Evolutionary conservation across 106 monocot species (phyloP).

Genomic region (Narthecium ossifragum): DNA sequence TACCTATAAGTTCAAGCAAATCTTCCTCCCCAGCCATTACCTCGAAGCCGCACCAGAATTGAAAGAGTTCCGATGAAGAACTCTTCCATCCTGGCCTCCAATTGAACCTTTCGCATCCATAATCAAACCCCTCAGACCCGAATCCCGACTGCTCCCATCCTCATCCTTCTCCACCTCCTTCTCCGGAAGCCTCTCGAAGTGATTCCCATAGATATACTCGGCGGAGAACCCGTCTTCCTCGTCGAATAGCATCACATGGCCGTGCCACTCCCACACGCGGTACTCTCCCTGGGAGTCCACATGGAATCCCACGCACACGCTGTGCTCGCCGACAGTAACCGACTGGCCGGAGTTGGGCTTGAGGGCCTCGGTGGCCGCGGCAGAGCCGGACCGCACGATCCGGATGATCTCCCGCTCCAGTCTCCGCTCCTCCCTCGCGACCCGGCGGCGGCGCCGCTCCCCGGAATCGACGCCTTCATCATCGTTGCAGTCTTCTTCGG

Average conservation of each 20-base stretch:
- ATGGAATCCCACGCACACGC: constrained; percentile 82
- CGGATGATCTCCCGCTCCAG: constrained; percentile 83
- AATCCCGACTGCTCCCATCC: constrained; percentile 19
- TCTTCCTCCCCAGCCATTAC: not conserved
- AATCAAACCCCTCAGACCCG: constrained; percentile 77
- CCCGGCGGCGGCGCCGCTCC: constrained; percentile 18
- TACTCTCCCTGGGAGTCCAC: constrained; percentile 61
- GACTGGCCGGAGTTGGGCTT: constrained; percentile 96
- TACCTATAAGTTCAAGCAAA: not conserved
- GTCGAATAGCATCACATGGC: constrained; percentile 88
- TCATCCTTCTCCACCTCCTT: constrained; percentile 15
- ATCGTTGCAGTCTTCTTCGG: constrained; percentile 11
- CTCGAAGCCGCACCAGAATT: not conserved
- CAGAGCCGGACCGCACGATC: constrained; percentile 53
- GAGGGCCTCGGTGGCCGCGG: constrained; percentile 36
- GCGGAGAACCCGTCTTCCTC: constrained; percentile 77
- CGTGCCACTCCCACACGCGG: constrained; percentile 96
- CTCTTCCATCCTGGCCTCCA: constrained; percentile 15
- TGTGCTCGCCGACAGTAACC: constrained; percentile 70
- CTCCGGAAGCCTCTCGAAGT: constrained; percentile 59
- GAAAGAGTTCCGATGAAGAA: constrained; percentile 39
- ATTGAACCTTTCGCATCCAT: constrained; percentile 21
- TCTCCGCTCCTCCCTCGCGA: constrained; percentile 76
- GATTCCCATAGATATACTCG: constrained; percentile 89
- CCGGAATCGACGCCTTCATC: not conserved